phyloP scores from a whole-genome alignment of 176 grass and related monocot genomes.

The Stipa capillata region DNA sequence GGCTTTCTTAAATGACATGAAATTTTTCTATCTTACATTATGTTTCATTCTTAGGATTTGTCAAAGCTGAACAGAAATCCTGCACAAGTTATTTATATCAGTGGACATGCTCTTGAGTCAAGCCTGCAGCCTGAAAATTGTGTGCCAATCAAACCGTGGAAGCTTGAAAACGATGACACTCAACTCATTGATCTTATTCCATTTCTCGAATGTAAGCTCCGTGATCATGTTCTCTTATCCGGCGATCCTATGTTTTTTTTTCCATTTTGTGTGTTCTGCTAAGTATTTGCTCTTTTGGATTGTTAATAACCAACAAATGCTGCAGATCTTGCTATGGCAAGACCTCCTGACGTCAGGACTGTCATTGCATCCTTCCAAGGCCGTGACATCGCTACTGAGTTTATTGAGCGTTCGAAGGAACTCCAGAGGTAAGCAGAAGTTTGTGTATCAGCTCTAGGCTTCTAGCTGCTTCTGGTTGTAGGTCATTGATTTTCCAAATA shows the following conservation, averaged over 20 bases:
- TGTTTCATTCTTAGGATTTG: conserved; percentile 57
- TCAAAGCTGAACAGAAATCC: conserved; percentile 94
- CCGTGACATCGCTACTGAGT: conserved; percentile 78
- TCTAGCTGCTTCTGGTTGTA: not conserved
- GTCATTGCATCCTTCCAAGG: conserved; percentile 92
- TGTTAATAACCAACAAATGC: conserved; percentile 14
- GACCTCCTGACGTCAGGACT: conserved; percentile 81
- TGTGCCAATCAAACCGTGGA: conserved; percentile 84
- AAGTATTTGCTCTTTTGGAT: not conserved
- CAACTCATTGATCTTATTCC: conserved; percentile 93
- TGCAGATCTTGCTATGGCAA: conserved; percentile 82
- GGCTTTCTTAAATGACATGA: not conserved
- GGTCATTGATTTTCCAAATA: not conserved
- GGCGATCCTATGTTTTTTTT: not conserved
- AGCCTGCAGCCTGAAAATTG: conserved; percentile 78
- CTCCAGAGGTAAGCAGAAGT: conserved; percentile 55
- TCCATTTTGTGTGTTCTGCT: conserved; percentile 7
- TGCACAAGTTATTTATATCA: conserved; percentile 74
- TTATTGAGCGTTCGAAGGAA: conserved; percentile 85
- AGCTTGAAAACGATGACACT: conserved; percentile 88
- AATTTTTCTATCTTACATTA: not conserved
- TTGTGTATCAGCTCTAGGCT: not conserved
- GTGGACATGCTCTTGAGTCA: conserved; percentile 78
- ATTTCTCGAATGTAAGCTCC: conserved; percentile 90
- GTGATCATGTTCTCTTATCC: not conserved